Base-by-base conservation (phyloP, 2,329 filamentous ascomycete genomes). In the Cercospora sesami region DNA sequence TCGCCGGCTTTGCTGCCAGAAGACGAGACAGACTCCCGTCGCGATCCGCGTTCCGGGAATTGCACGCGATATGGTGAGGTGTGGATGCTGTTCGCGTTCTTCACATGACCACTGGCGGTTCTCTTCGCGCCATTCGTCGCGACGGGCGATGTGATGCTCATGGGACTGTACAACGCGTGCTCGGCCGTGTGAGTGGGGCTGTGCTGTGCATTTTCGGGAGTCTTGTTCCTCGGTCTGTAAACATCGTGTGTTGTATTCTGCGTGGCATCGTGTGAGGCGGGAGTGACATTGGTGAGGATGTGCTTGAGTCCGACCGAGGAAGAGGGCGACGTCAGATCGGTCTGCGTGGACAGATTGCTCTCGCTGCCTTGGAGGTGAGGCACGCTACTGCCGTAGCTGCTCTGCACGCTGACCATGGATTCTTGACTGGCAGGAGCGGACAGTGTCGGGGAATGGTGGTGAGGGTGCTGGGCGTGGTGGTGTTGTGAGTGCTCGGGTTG, bases 21-120 rank as follows among this genome's bases (percentile, higher is more conserved):
- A 8, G 88, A 88, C 10, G 68, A 91, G 65, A 88, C 85, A 78
- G 92, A 94, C 58, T 88, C 88, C 70, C 89, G 93, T 75, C 91
- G 86, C 30, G 90, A 90, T 4, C 62, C 66, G 85, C 86, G 64
- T 74, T 75, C 55, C 63, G 68, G 66, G 67, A 69, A 73, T 68
- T 73, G 82, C 68, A 67, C 70, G 64, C 78, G 79, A 64, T 67
- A 67, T 23, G 72, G 72, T 62, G 69, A 75, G 66, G 48, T 68
- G 16, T 71, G 68, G 12, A 81, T 81, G 51, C 71, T 73, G 81
- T 76, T 23, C 83, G 84, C 66, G 85, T 88, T 76, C 80, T 93
- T 96, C 66, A 93, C 84, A 60, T 87, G 83, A 51, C 92, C 93
- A 75, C 91, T 90, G 36, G 91, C 91, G 74, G 88, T 94, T 72